These are phyloP conservation scores for Suhomyces terraborum DNA, from an alignment of 1,139 yeast species.

Conservation along the genomic window DNA sequence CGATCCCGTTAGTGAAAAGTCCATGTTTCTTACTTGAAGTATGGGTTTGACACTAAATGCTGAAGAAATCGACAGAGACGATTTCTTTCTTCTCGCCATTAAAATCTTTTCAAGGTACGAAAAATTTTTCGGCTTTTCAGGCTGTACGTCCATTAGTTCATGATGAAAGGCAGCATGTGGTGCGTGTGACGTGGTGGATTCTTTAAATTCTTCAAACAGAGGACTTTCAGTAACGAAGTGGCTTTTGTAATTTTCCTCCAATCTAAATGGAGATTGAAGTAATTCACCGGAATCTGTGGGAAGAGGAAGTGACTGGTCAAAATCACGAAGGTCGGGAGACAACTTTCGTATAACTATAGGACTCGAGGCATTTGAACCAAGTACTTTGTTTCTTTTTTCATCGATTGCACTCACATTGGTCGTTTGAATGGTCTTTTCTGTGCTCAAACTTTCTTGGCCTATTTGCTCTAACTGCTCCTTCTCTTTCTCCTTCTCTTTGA, in stretches of 20 bases:
- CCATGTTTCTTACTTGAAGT: neutral
- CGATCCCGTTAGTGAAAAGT: neutral
- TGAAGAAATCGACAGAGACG: neutral
- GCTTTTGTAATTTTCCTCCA: conserved; percentile 3
- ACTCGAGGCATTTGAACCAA: conserved; percentile 12
- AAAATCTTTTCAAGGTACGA: conserved; percentile 38
- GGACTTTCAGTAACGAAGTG: neutral
- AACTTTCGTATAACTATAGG: neutral
- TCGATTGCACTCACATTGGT: too few relatives aligned
- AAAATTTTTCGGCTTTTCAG: conserved; percentile 11
- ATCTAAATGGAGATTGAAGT: conserved; percentile 17
- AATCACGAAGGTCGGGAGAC: conserved; percentile 14
- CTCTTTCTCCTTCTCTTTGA: conserved; percentile 25
- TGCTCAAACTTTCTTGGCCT: neutral
- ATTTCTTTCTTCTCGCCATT: conserved; percentile 17
- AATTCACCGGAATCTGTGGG: conserved; percentile 20
- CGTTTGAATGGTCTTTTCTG: too few relatives aligned
- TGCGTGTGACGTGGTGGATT: neutral
- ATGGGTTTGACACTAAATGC: neutral
- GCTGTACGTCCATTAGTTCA: neutral
- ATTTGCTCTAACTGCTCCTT: conserved; percentile 1
- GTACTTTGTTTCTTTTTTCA: too few relatives aligned
- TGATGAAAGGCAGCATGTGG: neutral
- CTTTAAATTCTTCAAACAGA: conserved; percentile 8
- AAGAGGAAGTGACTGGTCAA: conserved; percentile 30